Evolutionary conservation across 1,284 basidiomycete species (phyloP).

Genomic region (Leccinum cinnamomeum): DNA sequence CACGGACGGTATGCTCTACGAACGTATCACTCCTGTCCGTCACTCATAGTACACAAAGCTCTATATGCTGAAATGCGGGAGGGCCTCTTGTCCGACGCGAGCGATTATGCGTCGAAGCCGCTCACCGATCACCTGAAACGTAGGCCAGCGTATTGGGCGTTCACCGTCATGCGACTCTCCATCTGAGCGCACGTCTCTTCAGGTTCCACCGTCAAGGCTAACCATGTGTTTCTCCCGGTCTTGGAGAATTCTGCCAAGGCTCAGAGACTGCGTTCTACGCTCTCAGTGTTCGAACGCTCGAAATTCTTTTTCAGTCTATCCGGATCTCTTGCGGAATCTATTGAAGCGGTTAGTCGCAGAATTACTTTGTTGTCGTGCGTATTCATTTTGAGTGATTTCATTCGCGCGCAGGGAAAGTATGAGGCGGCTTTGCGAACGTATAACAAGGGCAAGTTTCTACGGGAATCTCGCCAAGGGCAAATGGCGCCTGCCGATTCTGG

Average conservation of each 20-base stretch:
- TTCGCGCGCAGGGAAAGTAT: slow-evolving; percentile 71
- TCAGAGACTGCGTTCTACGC: slow-evolving; percentile 87
- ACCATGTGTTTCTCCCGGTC: slow-evolving; percentile 95
- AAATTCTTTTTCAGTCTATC: slow-evolving; percentile 99
- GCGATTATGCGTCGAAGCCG: slow-evolving; percentile 83
- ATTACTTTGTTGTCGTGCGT: neutral
- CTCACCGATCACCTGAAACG: slow-evolving; percentile 85
- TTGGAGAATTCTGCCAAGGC: slow-evolving; percentile 96
- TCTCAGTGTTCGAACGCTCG: slow-evolving; percentile 94
- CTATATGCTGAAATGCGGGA: slow-evolving; percentile 93
- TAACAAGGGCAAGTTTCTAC: slow-evolving; percentile 93
- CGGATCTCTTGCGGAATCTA: slow-evolving; percentile 85
- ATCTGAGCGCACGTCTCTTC: slow-evolving; percentile 7
- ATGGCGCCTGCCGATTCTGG: slow-evolving; percentile 63
- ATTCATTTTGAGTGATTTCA: slow-evolving; percentile 6
- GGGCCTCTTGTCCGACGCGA: slow-evolving; percentile 73
- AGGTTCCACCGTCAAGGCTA: slow-evolving; percentile 87
- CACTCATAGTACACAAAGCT: slow-evolving; percentile 46
- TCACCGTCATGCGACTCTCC: neutral
- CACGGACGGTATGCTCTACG: slow-evolving; percentile 75
- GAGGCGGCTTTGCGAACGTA: slow-evolving; percentile 95
- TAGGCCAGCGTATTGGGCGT: slow-evolving; percentile 33
- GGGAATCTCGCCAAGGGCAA: slow-evolving; percentile 79
- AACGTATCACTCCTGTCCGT: neutral
- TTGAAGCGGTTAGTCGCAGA: slow-evolving; percentile 70